A percentile compares a stretch with the other conserved stretches of the same genome.
These are phyloP conservation scores for Stephania japonica DNA, from an alignment of 164 flowering plant genomes.

Conservation along the genomic window DNA sequence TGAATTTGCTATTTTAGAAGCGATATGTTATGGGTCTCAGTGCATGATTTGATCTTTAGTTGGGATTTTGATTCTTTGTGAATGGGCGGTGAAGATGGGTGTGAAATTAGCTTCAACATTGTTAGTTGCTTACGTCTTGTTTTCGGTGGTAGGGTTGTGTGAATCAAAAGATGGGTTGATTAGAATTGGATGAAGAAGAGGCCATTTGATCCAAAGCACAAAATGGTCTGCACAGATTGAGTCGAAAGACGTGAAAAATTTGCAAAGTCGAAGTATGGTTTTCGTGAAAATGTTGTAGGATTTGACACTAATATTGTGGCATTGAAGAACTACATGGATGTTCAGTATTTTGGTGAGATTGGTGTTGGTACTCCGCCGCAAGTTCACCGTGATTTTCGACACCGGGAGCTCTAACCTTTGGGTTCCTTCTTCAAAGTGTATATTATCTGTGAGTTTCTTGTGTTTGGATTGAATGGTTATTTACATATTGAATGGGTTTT, in stretches of 20 bases:
- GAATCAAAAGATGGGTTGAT: slow-evolving; percentile 38
- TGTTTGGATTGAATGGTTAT: not conserved
- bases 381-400: slow-evolving; percentile 85
- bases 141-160: slow-evolving; percentile 24
- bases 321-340: slow-evolving; percentile 83
- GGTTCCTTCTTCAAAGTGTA: slow-evolving; percentile 89
- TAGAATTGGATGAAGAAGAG: slow-evolving; percentile 59
- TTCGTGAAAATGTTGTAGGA: slow-evolving; percentile 28
- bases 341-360: slow-evolving; percentile 90
- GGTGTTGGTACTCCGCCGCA: slow-evolving; percentile 87
- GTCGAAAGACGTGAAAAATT: slow-evolving; percentile 23
- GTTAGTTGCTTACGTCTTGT: slow-evolving; percentile 25
- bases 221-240: slow-evolving; percentile 18
- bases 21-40: too few relatives aligned
- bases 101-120: slow-evolving; percentile 14
- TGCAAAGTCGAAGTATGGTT: slow-evolving; percentile 27
- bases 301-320: slow-evolving; percentile 47
- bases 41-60: not conserved
- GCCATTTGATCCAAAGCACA: slow-evolving; percentile 30
- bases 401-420: slow-evolving; percentile 92
- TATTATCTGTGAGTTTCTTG: slow-evolving; percentile 33
- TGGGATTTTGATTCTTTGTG: not conserved
- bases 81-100: slow-evolving; percentile 30
- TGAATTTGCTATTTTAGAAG: too few relatives aligned
- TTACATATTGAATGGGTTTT: not conserved